Conservation (phyloP, 2,329 filamentous ascomycete species). For the Eurotiales sp. region DNA sequence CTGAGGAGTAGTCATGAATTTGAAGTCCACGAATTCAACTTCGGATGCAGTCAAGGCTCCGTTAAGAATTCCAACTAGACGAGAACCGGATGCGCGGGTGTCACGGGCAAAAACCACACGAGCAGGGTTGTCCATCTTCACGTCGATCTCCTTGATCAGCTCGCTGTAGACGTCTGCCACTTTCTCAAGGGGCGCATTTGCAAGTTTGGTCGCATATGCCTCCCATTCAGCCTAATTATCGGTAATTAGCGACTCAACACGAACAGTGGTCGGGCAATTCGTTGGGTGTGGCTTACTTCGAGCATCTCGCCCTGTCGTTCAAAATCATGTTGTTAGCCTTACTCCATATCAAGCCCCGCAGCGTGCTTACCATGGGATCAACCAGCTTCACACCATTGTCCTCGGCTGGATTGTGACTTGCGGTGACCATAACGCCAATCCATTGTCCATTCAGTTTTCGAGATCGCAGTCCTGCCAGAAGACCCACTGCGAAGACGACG, state of each 20-base stretch:
- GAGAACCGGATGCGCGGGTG: constrained; percentile 86
- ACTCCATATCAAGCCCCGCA: neutral
- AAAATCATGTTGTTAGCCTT: constrained; percentile 17
- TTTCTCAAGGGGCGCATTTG: constrained; percentile 75
- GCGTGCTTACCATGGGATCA: constrained; percentile 68
- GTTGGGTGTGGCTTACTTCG: constrained; percentile 55
- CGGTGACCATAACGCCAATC: constrained; percentile 95
- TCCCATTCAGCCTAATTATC: constrained; percentile 72
- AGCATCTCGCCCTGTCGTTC: constrained; percentile 77
- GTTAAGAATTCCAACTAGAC: constrained; percentile 72
- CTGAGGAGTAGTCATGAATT: constrained; percentile 93
- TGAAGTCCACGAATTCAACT: constrained; percentile 76
- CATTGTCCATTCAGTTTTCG: constrained; percentile 85
- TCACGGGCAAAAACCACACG: constrained; percentile 88
- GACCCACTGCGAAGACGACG: constrained; percentile 86
- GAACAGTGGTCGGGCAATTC: constrained; percentile 7
- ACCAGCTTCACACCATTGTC: constrained; percentile 96
- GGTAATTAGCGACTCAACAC: constrained; percentile 21
- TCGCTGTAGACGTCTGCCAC: constrained; percentile 73
- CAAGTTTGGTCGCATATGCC: constrained; percentile 77
- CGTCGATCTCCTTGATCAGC: constrained; percentile 70
- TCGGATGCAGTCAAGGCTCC: constrained; percentile 74
- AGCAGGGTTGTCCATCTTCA: constrained; percentile 66
- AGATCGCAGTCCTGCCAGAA: constrained; percentile 83
- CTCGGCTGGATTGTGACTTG: constrained; percentile 83